phyloP scores from a whole-genome alignment of 176 grass and related monocot species.

The Paspalum notatum region DNA sequence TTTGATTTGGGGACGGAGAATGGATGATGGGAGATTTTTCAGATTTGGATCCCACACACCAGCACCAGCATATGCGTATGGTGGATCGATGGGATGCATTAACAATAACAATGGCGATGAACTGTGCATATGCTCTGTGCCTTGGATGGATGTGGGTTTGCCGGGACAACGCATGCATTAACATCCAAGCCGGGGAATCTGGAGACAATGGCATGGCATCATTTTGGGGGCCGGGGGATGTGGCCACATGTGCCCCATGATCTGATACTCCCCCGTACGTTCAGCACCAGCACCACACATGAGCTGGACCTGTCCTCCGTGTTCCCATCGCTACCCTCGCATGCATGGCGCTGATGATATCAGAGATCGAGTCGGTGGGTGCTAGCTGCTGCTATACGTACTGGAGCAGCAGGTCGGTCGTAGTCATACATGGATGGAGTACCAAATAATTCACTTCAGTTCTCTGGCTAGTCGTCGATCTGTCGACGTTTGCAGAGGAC shows the following conservation, averaged over 20 bases:
- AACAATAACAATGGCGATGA: background rate
- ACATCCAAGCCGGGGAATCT: slow-evolving; percentile 59
- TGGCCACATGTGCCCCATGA: slow-evolving; percentile 50
- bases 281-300: slow-evolving; percentile 17
- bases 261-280: slow-evolving; percentile 43
- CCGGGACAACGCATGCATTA: slow-evolving; percentile 52
- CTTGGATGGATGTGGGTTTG: slow-evolving; percentile 40
- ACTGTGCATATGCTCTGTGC: slow-evolving; percentile 45
- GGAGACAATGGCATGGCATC: slow-evolving; percentile 56
- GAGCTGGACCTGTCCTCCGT: slow-evolving; percentile 47
- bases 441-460: no score
- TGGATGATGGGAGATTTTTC: no score
- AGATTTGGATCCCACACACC: no score
- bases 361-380: no score
- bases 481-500: no score
- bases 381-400: no score
- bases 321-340: slow-evolving; percentile 26
- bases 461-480: no score
- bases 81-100: no score
- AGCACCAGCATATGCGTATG: no score
- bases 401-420: no score
- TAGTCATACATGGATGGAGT: no score
- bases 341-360: no score
- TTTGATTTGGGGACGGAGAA: background rate
- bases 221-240: slow-evolving; percentile 31